Base-by-base conservation (phyloP, 2,329 filamentous ascomycete species). In the Anthostomella pinea region DNA sequence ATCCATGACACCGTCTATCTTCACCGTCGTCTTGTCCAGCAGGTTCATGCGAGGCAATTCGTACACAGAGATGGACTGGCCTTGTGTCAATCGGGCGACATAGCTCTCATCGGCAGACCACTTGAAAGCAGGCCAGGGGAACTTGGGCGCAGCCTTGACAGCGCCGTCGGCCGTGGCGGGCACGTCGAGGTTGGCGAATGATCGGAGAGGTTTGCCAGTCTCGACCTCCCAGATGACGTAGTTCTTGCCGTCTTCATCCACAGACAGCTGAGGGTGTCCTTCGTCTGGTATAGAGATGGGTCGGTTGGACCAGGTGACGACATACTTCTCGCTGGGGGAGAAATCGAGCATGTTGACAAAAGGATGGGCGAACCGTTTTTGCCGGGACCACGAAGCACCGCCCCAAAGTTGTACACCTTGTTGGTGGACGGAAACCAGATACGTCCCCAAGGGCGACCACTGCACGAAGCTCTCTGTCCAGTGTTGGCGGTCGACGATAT, bases 401-500 rank as follows among this genome's bases (percentile, higher is more conserved):
- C 89, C 93, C 93, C 93, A 98, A 38, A 98, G 82, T 67, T 97
- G 91, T 23, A 97, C 89, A 75, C 93, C 93, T 66, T 96, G 90
- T 15, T 85, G 82, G 68, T 98, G 93, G 57, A 97, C 87, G 9
- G 91, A 97, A 40, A 90, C 91, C 46, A 98, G 78, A 67, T 81
- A 98, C 37, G 91, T 97, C 52, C 93, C 93, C 51, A 87, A 81
- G 27, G 93, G 93, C 38, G 93, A 97, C 93, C 93, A 98, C 69
- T 95, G 88, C 33, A 98, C 84, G 61, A 98, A 98, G 23, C 87
- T 87, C 67, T 98, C 93, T 43, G 93, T 98, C 93, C 93, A 98
- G 74, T 94, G 87, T 57, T 85, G 82, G 52, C 93, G 84, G 59
- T 97, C 91, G 39, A 98, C 87, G 23, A 96, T 79, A 47, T 79